Base-by-base conservation (phyloP, 345 rosid genomes). In the Alliaria petiolata region DNA sequence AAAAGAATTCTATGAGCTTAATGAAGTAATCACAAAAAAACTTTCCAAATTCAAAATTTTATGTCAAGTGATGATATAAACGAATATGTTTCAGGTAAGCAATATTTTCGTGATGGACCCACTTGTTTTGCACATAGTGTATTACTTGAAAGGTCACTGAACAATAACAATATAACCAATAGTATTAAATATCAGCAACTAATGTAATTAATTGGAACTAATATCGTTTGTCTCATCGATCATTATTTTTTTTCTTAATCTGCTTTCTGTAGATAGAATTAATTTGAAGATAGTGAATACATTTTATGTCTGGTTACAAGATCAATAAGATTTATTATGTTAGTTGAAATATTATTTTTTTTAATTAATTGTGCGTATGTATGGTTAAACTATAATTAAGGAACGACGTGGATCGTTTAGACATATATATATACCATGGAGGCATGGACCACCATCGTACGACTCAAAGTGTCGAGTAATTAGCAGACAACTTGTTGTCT, bases 401-500 rank as follows among this genome's bases (percentile, higher is more conserved):
- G 22, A 59, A 59, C 68, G 16, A 42, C 54, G 55, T 39, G 45
- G 38, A 55, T 20, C 13, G 60, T 50, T 62, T 69, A 30, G 19
- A 40, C 54, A 59, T 15, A 9, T 22, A 33, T 35, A 33, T 57
- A 59, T 51, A 50, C 33, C 46, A 35, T 61, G 51, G 75, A 76
- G 42, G 25, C 46, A 35, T 61, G 51, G 75, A 76, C 70, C 75
- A 50, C 67, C 67, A 47, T 76, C 67, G 67, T 55, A 64, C 30
- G 33, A 40, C 54, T 62, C 52, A 70, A 76, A 63, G 9, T 70
- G 76, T 64, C 56, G 67, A 76, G 71, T 64, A 69, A 76, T 76
- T 69, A 76, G 80, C 76, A 70, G 71, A 76, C 76, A 76, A 36
- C 59, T 70, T 54, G 62, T 76, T 62, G 58, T 69, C 44, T 62